Evolutionary conservation across 306 rosid species (phyloP), one percentile per base, ranked within the genome.

Genomic region (Quercus engelmannii): DNA sequence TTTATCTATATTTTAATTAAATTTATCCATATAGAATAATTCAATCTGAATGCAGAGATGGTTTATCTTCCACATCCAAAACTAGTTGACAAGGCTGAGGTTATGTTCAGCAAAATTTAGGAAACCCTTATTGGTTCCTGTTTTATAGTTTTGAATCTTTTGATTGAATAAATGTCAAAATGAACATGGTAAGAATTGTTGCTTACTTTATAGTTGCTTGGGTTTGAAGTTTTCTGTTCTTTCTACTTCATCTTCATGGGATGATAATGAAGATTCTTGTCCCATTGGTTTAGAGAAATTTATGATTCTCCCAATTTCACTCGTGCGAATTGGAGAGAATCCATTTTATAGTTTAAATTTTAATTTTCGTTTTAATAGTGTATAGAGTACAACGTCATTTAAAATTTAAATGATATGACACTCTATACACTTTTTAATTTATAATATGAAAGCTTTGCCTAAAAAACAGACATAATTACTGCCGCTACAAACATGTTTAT

Each of bases 51-150:
- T 3, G 81, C 58, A 1, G n/a, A 25, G 65, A 75, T 83, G 49
- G 12, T 41, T 57, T 89, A 83, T 81, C 86, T 87, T 25, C 14
- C 88, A 18, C 85, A 83, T 74, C 88, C 67, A 79, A 26, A 10
- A 23, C 85, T 81, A 3, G 17, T 30, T 26, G 91, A 89, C 64
- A 78, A 61, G 23, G 86, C 69, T 0, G 81, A 89, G 74, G 58
- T 81, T 25, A 69, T 35, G 7, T 78, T 85, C 63, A 85, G 77
- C 75, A 81, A 83, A 80, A 69, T 85, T 31, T 85, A 74, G 65
- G 9, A 71, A 46, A 71, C n/a, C 38, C 0, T 23, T 75, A 3
- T 19, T 8, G 69, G 70, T 52, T 82, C 31, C 0, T 58, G 41
- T 15, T 31, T 76, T 1, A 55, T 76, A 11, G 65, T 63, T 19